Evolutionary conservation across 306 rosid genomes (phyloP), one percentile per base, ranked within the genome.

Genomic region (Begonia peltatifolia): DNA sequence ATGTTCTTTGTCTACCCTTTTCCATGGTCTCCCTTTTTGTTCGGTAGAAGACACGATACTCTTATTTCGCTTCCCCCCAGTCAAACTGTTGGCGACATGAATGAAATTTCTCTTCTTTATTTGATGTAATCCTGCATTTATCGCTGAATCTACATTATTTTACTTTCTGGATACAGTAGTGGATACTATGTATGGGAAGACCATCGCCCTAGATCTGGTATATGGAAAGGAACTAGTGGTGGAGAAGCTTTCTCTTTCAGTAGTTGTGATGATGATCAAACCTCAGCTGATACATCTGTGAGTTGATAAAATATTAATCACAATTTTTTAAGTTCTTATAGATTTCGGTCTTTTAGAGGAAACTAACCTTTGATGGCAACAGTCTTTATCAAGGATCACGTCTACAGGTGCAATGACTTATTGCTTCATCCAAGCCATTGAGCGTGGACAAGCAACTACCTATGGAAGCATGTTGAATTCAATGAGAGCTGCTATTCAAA

Each of bases 371-470:
- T 30, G 38, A 30, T 30, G 38, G 38, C 11, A 38, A 51, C 61
- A 84, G 85, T 88, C 76, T 46, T 65, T 84, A 0, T 46, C 75
- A 3, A 72, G 82, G 10, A 71, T 36, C 22, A 57, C 64, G 10
- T 41, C 57, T 6, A 46, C 72, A 10, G 94, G 94, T 10, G 94
- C 81, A 10, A 61, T 84, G 76, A 84, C 94, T 6, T 84, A 63
- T 25, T 74, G 77, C 68, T 76, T 80, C 64, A 80, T 80, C 54
- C 79, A 70, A 70, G 72, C 81, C 42, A 66, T 60, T 68, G 75
- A 84, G 64, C 70, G 55, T 20, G 72, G 69, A 57, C 65, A 78
- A 1, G 67, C 73, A 47, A 44, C 69, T 30, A 75, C 76, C 5
- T 84, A 84, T 48, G 80, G 88, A 9, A 60, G 50, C 11, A 61